A percentile compares a stretch with the other conserved stretches of the same genome.
Evolutionary conservation across 306 rosid species (phyloP).

Genomic region (Trifolium dubium): DNA sequence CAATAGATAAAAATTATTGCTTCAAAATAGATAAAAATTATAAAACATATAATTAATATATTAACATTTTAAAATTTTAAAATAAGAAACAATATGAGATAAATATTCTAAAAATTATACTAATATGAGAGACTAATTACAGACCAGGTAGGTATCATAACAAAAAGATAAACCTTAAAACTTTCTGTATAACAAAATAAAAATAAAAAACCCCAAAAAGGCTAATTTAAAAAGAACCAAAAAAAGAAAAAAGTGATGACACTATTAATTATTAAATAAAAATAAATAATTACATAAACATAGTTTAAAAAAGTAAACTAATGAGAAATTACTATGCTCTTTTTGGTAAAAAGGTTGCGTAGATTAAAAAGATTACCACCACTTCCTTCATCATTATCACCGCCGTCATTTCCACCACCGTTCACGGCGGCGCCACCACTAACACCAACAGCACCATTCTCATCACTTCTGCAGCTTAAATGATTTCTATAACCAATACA

Average conservation of each 20-base stretch:
- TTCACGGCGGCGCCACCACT: slow-evolving; percentile 16
- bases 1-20: no score
- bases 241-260: not conserved
- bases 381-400: slow-evolving; percentile 48
- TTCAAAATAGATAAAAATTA: no score
- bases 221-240: slow-evolving; percentile 21
- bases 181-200: slow-evolving; percentile 41
- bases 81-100: not conserved
- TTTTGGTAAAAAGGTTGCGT: slow-evolving; percentile 78
- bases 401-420: slow-evolving; percentile 30
- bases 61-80: no score
- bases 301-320: slow-evolving; percentile 36
- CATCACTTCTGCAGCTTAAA: slow-evolving; percentile 74
- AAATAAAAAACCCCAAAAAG: not conserved
- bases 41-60: no score
- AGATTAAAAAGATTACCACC: slow-evolving; percentile 75
- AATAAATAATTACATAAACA: slow-evolving; percentile 10
- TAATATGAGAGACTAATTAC: not conserved
- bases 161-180: slow-evolving; percentile 30
- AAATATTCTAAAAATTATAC: not conserved
- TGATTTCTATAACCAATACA: slow-evolving; percentile 75
- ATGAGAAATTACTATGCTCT: slow-evolving; percentile 64
- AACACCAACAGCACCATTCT: slow-evolving; percentile 46
- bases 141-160: not conserved
- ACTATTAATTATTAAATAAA: slow-evolving; percentile 5